A percentile compares a stretch with the other conserved stretches of the same genome.
Conservation (phyloP, 2,329 filamentous ascomycete species). For the Cercospora sojina region DNA sequence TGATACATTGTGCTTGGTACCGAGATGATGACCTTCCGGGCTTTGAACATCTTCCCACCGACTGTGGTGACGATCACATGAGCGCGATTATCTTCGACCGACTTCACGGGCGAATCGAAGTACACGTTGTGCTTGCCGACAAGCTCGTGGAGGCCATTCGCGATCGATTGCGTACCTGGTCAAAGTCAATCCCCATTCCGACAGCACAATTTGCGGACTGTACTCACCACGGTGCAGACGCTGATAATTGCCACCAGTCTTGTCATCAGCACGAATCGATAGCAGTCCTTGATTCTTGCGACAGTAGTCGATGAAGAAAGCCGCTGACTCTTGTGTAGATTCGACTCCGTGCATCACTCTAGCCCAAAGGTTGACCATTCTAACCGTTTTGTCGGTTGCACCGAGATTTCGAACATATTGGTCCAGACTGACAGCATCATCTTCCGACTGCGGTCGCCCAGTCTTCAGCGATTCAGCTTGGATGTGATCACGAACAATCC, state of each 20-base stretch:
- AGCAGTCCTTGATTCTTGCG: conserved; percentile 53
- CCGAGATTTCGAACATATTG: conserved; percentile 39
- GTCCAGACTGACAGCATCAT: conserved; percentile 42
- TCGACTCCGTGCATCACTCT: conserved; percentile 53
- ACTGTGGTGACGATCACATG: conserved; percentile 4
- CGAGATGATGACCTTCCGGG: conserved; percentile 6
- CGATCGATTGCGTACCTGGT: conserved; percentile 2
- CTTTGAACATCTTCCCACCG: neutral
- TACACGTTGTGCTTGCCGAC: conserved; percentile 10
- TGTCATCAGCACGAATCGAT: conserved; percentile 54
- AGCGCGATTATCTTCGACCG: conserved; percentile 1
- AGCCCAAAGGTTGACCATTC: conserved; percentile 47
- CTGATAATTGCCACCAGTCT: conserved; percentile 45
- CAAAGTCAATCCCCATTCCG: neutral
- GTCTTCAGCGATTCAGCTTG: conserved; percentile 41
- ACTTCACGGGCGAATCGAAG: neutral
- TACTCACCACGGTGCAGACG: conserved; percentile 6
- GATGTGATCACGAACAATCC: conserved; percentile 37
- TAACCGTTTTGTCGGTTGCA: conserved; percentile 36
- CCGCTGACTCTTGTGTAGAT: conserved; percentile 49
- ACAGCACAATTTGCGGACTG: neutral
- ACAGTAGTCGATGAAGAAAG: conserved; percentile 57
- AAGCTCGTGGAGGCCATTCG: conserved; percentile 3
- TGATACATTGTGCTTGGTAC: conserved; percentile 9
- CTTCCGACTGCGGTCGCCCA: conserved; percentile 29